Evolutionary conservation across 805 yeast genomes (phyloP), one percentile per base, ranked within the genome.

Genomic region (Starmera pachycereana): DNA sequence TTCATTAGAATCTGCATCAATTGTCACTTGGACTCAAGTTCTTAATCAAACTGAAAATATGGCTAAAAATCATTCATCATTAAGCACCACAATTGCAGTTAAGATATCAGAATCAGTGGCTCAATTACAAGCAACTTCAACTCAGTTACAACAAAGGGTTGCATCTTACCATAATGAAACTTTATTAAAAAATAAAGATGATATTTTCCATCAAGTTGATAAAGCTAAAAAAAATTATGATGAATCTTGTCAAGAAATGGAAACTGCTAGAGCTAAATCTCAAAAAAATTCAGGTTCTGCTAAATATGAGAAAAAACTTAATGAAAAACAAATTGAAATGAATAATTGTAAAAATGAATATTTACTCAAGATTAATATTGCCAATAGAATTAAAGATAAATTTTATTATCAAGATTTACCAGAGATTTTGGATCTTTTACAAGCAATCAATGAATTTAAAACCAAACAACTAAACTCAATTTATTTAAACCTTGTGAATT

Each of bases 331-430:
- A 53, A 54, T 63, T 5, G 92, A 82, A 30, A 92, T 92, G 99
- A 83, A 88, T 59, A 71, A 72, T 41, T 77, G 81, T n/a, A 92
- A 92, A 59, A 90, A 90, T 61, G 71, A 72, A 28, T 92, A 92
- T 58, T 62, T 92, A 48, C 73, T 92, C 42, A 76, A 76, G 48
- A 80, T 92, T 55, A 83, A 78, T 51, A 75, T 85, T 25, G 92
- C 95, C 39, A 92, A 92, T 61, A 71, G 97, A 44, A 64, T 89
- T 43, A 92, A 92, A 62, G 97, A 90, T 60, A 92, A 92, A 60
- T 88, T 78, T 62, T 89, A 69, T 58, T 88, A 82, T 56, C 97
- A 90, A 62, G 97, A 92, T 58, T 64, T 88, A 22, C 98, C 98
- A 0, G 96, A 89, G 58, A 61, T 86, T 32, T 66, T 92, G 44